Evolutionary conservation across 495 filamentous ascomycete species (phyloP), one percentile per base, ranked within the genome.

Genomic region (Thermothielavioides terrestris): DNA sequence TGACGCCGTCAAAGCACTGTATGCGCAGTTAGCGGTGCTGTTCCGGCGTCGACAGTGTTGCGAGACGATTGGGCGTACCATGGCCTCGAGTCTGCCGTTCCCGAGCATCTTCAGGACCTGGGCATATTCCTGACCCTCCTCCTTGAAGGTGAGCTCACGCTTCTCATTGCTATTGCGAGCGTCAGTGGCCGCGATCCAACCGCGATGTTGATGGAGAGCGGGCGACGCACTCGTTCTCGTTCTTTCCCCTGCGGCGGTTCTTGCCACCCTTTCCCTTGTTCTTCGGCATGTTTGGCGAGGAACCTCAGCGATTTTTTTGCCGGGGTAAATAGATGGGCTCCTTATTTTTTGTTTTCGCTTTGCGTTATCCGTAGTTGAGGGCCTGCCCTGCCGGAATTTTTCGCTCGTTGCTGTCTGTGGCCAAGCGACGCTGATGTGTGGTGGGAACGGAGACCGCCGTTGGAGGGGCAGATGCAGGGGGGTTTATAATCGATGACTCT

Each of bases 91-190:
- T 52, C 92, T 88, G 59, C 92, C 92, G 78, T 97, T 98, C 45
- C 92, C 92, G 39, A 96, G 78, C 92, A 97, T 97, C 78, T 96
- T 95, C 55, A 95, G 74, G 63, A 96, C 92, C 76, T 97, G 92
- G 23, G 92, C 92, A 67, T 98, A 98, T 76, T 97, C 92, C 79
- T 98, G 92, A 55, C 92, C 92, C 60, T 97, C 92, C 68, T 97
- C 92, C 72, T 96, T 96, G 83, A 97, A 98, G 53, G 87, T 66
- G 46, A 98, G 80, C 71, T 98, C 92, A 66, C 92, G 92, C 82
- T 96, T 96, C 77, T 96, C 91, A 64, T 95, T 95, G 77, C 94
- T 89, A 41, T 53, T 26, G 10, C 2, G 21, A 9, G 8, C 23
- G 53, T 59, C 31, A 60, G 54, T 23, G 23, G 42, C 10, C 31